Evolutionary conservation across 805 yeast genomes (phyloP), one percentile per base, ranked within the genome.

Genomic region (Jamesozyma hellenica): DNA sequence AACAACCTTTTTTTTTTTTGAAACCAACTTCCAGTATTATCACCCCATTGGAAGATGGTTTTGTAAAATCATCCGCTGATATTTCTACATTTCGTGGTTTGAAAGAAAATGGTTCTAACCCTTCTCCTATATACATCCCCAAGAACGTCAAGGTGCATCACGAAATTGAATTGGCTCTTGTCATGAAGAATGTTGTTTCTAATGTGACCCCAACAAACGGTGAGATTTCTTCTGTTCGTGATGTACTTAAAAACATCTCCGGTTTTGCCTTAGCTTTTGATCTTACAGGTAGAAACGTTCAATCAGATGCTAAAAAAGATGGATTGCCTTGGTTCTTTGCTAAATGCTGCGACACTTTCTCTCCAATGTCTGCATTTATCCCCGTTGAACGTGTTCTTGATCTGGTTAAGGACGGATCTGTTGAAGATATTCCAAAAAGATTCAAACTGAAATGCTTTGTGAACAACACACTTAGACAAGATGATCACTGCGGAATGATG

Each of bases 261-360:
- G 96, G 96, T 11, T 86, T 88, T 53, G 83, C 94, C 1, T 67
- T 92, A 45, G 88, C 96, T 0, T 74, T 92, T 35, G 99, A 92
- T 59, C 70, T 92, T 72, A 92, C 98, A 7, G 97, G 95, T 0
- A 75, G 99, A 60, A 86, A 88, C 54, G 94, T 92, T 25, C 99
- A 92, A 64, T 88, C 82, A 54, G 95, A 79, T 53, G 96, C 96
- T 28, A 92, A 92, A 64, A 73, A 72, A 64, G 86, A 85, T 61
- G 97, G 97, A 1, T 69, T 90, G 39, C 98, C 99, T 4, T 92
- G 99, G 99, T 65, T 90, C 4, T 85, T 87, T 48, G 95, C 92
- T 28, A 92, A 92, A 58, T 98, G 98, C 0, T 90, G 87, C 60
- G 99, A 92, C 56, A 90, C 98, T 0, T 92, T 92, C 61, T 70